These are phyloP conservation scores for Hypoxylon sp. DNA, from an alignment of 2,329 filamentous ascomycete species.

Conservation along the genomic window DNA sequence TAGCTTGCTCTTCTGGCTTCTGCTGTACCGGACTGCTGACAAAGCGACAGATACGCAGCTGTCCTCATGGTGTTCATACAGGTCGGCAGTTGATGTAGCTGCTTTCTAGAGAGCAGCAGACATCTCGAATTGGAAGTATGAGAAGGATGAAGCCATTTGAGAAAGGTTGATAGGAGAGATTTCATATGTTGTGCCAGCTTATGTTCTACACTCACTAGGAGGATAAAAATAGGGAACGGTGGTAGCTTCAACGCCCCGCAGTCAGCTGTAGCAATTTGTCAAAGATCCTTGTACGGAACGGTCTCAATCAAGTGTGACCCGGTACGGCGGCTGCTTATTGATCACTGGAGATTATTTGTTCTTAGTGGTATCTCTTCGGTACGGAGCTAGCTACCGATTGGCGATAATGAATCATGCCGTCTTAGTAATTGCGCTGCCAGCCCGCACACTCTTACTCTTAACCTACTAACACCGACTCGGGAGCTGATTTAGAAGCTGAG, in stretches of 20 bases:
- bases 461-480: neutral
- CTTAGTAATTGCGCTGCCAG: constrained; percentile 26
- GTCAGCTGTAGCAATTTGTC: neutral
- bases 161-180: neutral
- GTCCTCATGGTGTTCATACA: constrained; percentile 33
- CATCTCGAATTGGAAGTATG: neutral
- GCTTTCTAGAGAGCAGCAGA: neutral
- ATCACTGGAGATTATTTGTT: constrained; percentile 10
- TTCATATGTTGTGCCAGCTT: too few species aligned
- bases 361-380: neutral
- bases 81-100: constrained; percentile 2
- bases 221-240: neutral
- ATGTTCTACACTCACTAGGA: too few species aligned
- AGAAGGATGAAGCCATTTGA: neutral
- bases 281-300: constrained; percentile 2
- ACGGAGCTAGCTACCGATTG: constrained; percentile 1
- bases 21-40: neutral
- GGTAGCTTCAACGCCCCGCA: neutral
- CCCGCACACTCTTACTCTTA: neutral
- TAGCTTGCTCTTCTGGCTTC: neutral
- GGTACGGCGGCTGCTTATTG: constrained; percentile 24
- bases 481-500: neutral
- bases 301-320: constrained; percentile 10
- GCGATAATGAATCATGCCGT: constrained; percentile 4
- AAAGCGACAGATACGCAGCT: constrained; percentile 20